Conservation (phyloP, 1,139 yeast species). For the Suhomyces bolitotheri region DNA sequence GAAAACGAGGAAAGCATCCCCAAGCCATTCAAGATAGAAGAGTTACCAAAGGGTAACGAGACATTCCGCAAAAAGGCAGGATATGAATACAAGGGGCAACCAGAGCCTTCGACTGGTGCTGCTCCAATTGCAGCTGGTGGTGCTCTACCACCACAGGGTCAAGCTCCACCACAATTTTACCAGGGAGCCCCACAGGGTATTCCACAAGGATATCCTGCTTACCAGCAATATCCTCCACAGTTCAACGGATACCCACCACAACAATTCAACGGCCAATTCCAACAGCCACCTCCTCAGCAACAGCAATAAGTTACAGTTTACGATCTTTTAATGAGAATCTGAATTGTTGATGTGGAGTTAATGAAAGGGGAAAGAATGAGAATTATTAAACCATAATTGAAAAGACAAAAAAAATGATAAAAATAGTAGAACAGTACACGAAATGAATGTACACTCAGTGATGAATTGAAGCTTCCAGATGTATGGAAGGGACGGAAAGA, state of each 20-base stretch:
- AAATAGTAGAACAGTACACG: neutral
- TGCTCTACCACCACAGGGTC: too few relatives aligned
- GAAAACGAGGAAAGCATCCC: slow-evolving; percentile 78
- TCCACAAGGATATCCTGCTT: slow-evolving; percentile 22
- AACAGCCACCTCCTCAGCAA: slow-evolving; percentile 13
- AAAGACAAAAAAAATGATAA: neutral
- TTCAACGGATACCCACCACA: slow-evolving; percentile 31
- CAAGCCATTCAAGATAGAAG: slow-evolving; percentile 79
- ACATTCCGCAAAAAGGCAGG: slow-evolving; percentile 38
- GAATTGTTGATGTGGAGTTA: too few relatives aligned
- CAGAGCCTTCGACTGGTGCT: slow-evolving; percentile 25
- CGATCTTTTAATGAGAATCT: too few relatives aligned
- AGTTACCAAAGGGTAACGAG: slow-evolving; percentile 56
- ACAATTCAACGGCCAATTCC: slow-evolving; percentile 16
- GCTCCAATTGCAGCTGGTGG: slow-evolving; percentile 11
- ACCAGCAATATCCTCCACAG: slow-evolving; percentile 24
- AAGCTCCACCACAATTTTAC: neutral
- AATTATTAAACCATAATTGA: too few relatives aligned
- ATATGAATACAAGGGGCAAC: slow-evolving; percentile 54
- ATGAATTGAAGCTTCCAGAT: too few relatives aligned
- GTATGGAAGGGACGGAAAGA: too few relatives aligned
- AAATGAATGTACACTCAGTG: neutral
- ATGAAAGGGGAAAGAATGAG: too few relatives aligned
- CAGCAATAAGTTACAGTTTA: slow-evolving; percentile 11
- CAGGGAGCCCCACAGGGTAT: slow-evolving; percentile 10